Base-by-base conservation (phyloP, 495 filamentous ascomycete species). In the Xylaria sp. region DNA sequence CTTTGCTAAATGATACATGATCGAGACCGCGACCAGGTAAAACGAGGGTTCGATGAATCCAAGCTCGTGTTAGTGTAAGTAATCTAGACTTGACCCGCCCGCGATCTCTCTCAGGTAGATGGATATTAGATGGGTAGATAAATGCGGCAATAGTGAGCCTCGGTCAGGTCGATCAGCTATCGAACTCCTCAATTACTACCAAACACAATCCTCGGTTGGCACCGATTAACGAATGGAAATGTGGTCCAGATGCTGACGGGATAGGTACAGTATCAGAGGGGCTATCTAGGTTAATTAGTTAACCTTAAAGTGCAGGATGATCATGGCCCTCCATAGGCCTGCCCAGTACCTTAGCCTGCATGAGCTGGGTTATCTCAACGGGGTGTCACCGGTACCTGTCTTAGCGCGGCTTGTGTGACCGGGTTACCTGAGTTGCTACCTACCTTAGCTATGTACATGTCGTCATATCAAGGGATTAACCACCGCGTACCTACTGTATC, bases 1-100 rank as follows among this genome's bases (percentile, higher is more conserved):
- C 83, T 97, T 98, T 77, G 94, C 91, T 71, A 99, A 90, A 81
- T 98, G 96, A 83, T 98, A 99, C 96, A 99, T 98, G 72, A 77
- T 86, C 58, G 41, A 19, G 29, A 17, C 35, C 24, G 14, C 14
- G 48, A 44, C 52, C 35, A 5, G 15, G 48, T n/a, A 7, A 43
- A n/a, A n/a, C 48, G 48, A 55, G 48, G 48, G 21, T 41, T 43
- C 12, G 17, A 26, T 19, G 3, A 29, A 21, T 59, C 26, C 15
- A 37, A 44, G 26, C 53, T 44, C 66, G 66, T 43, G 14, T 9
- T 21, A 9, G 35, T 46, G 33, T 9, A 14, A 9, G 35, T 46
- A n/a, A 50, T 67, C 64, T 67, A 21, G 43, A 52, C 2, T 24
- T 52, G 61, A 21, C 29, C 37, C 44, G 61, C 41, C 31, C 40